Evolutionary conservation across 1,284 basidiomycete species (phyloP).

Genomic region (Veloboletus limbatus): DNA sequence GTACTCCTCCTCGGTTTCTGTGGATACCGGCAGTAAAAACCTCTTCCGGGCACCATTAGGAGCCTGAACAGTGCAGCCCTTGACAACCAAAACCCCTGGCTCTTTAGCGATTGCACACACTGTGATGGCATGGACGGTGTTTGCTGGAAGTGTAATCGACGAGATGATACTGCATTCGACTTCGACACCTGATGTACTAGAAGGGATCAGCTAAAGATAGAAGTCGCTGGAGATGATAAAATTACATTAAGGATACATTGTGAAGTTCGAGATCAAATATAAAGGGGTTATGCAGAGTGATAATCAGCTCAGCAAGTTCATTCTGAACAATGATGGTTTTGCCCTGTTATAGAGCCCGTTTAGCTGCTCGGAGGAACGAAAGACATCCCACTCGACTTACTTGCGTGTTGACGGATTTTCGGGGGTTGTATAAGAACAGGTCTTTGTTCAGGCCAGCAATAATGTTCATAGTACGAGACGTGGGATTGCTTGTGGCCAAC

Average conservation of each 20-base stretch:
- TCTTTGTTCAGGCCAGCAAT: slow-evolving; percentile 60
- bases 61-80: slow-evolving; percentile 77
- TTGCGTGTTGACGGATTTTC: slow-evolving; percentile 56
- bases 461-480: slow-evolving; percentile 38
- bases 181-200: slow-evolving; percentile 76
- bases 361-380: slow-evolving; percentile 7
- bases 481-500: slow-evolving; percentile 41
- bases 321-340: slow-evolving; percentile 76
- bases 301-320: slow-evolving; percentile 77
- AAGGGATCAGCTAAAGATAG: slow-evolving; percentile 4
- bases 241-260: slow-evolving; percentile 76
- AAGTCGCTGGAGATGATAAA: not conserved
- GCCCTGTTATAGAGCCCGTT: slow-evolving; percentile 36
- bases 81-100: slow-evolving; percentile 67
- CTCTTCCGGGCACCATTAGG: slow-evolving; percentile 71
- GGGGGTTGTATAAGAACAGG: slow-evolving; percentile 88
- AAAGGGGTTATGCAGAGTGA: slow-evolving; percentile 89
- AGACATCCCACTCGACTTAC: slow-evolving; percentile 38
- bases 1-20: slow-evolving; percentile 68
- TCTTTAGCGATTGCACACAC: slow-evolving; percentile 67
- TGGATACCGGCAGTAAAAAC: slow-evolving; percentile 74
- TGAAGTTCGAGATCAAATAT: slow-evolving; percentile 88
- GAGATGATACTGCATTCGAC: slow-evolving; percentile 63
- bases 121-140: slow-evolving; percentile 70
- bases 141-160: slow-evolving; percentile 67